Conservation (phyloP, 1,139 yeast species). For the Pichia sp. region DNA sequence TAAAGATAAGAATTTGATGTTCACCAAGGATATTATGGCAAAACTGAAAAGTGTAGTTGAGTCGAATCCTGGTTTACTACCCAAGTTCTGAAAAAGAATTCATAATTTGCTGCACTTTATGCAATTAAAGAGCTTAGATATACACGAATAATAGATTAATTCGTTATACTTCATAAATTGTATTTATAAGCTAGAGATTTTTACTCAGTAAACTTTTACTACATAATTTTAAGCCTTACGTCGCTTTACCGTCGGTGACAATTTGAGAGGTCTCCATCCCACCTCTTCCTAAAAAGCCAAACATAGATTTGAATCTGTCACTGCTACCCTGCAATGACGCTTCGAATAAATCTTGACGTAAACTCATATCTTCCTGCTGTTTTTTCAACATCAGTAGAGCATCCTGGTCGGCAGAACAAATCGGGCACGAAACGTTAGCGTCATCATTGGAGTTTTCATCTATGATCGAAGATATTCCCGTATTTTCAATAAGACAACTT, state of each 20-base stretch:
- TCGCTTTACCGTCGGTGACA: constrained; percentile 1
- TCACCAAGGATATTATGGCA: constrained; percentile 31
- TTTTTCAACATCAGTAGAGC: constrained; percentile 55
- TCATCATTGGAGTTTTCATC: constrained; percentile 7
- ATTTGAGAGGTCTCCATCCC: constrained; percentile 50
- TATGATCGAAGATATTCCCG: constrained; percentile 1
- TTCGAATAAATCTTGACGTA: constrained; percentile 59
- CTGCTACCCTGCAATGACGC: constrained; percentile 53
- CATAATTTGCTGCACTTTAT: neutral
- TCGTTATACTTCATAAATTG: neutral
- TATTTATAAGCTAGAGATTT: neutral
- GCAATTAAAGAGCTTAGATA: too few relatives aligned
- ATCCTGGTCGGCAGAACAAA: constrained; percentile 65
- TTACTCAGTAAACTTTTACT: neutral
- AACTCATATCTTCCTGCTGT: constrained; percentile 59
- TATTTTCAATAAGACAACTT: constrained; percentile 48
- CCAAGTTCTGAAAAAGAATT: constrained; percentile 4
- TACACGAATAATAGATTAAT: neutral
- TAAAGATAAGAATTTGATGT: constrained; percentile 13
- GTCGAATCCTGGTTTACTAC: constrained; percentile 13
- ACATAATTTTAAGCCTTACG: neutral
- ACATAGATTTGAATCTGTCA: constrained; percentile 68
- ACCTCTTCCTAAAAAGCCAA: constrained; percentile 85
- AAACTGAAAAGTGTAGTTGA: constrained; percentile 22
- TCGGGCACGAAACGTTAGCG: constrained; percentile 52